Evolutionary conservation across 257 asterid genomes (phyloP).

Genomic region (Solanum microdontum): DNA sequence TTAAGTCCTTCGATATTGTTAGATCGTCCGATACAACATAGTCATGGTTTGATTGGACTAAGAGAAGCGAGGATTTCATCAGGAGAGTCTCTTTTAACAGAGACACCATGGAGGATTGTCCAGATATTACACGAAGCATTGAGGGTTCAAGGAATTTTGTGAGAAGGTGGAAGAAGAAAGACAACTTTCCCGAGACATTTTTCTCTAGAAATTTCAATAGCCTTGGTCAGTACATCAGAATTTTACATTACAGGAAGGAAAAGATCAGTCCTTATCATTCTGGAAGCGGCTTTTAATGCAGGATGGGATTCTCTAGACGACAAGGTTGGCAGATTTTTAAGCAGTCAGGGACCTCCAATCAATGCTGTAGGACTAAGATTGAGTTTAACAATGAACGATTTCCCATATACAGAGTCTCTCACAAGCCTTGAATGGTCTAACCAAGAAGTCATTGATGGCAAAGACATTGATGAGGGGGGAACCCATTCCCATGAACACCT

Average conservation of each 20-base stretch:
- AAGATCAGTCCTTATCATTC: not conserved
- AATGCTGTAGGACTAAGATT: not conserved
- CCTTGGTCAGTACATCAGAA: not conserved
- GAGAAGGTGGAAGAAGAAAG: not conserved
- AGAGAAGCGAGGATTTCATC: not conserved
- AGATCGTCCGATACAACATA: not conserved
- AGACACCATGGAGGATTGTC: not conserved
- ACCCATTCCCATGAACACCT: not conserved
- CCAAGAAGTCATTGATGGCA: not conserved
- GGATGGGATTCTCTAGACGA: not conserved
- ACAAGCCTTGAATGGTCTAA: not conserved
- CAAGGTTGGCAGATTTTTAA: not conserved
- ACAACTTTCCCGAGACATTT: not conserved
- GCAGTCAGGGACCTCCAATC: not conserved
- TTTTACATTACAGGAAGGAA: not conserved
- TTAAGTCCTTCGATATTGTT: not conserved
- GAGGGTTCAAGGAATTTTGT: not conserved
- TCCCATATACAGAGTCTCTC: not conserved
- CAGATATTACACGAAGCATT: not conserved
- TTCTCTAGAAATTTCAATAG: not conserved
- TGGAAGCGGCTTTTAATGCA: not conserved
- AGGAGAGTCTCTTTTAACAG: not conserved
- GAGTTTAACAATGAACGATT: not conserved
- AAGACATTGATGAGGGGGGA: not conserved
- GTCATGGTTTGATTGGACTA: not conserved